Percentiles rank a stretch among this genome's conserved stretches.
These are phyloP conservation scores for Peniophora sp. DNA, from an alignment of 1,284 basidiomycete genomes.

Conservation along the genomic window DNA sequence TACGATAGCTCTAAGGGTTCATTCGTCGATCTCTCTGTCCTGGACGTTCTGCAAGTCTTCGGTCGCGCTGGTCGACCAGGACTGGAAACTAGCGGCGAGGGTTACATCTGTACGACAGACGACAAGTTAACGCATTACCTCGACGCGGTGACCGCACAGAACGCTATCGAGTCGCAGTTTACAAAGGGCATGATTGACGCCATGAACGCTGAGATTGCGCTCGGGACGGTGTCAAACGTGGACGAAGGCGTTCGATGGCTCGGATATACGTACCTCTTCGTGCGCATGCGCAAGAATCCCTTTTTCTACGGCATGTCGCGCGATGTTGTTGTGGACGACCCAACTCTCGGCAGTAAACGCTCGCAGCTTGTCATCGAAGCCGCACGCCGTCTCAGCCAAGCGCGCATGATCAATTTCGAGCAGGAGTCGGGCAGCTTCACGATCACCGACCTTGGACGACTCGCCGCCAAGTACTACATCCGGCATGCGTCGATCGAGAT, in stretches of 20 bases:
- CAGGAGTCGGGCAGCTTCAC: constrained; percentile 53
- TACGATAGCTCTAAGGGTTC: constrained; percentile 87
- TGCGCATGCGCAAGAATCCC: constrained; percentile 92
- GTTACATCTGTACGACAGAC: constrained; percentile 91
- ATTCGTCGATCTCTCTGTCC: constrained; percentile 89
- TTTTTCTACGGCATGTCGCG: constrained; percentile 85
- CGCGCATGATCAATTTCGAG: constrained; percentile 84
- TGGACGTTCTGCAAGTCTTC: constrained; percentile 97
- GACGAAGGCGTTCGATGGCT: constrained; percentile 92
- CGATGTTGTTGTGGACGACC: constrained; percentile 71
- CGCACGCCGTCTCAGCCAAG: constrained; percentile 64
- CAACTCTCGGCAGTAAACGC: constrained; percentile 70
- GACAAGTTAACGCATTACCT: constrained; percentile 95
- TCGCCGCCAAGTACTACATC: constrained; percentile 97
- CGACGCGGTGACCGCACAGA: constrained; percentile 83
- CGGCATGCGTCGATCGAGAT: constrained; percentile 82
- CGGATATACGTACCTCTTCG: constrained; percentile 95
- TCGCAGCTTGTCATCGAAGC: constrained; percentile 66
- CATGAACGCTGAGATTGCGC: constrained; percentile 91
- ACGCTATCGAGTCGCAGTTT: constrained; percentile 98
- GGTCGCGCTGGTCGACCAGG: constrained; percentile 97
- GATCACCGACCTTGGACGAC: constrained; percentile 85
- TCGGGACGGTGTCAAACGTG: constrained; percentile 89
- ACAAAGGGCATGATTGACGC: constrained; percentile 83
- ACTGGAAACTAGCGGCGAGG: constrained; percentile 91